Percentiles rank a stretch among this genome's conserved stretches.
Conservation (phyloP, 2,329 filamentous ascomycete species). For the Trichoderma brevicompactum region DNA sequence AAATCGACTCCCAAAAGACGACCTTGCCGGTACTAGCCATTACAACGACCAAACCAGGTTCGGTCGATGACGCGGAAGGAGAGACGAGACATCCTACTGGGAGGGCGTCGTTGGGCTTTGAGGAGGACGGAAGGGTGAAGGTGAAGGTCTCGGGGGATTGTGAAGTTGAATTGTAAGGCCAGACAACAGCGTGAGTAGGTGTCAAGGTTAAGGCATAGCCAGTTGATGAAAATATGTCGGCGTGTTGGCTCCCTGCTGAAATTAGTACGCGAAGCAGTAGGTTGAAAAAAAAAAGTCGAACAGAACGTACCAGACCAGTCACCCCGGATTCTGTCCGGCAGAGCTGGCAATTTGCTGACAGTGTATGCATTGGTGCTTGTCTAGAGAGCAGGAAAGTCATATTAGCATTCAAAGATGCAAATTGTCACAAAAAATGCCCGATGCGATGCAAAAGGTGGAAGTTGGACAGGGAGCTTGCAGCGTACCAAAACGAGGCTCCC, state of each 20-base stretch:
- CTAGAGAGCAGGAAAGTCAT: conserved; percentile 47
- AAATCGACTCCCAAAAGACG: conserved; percentile 94
- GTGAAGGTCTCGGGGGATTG: conserved; percentile 76
- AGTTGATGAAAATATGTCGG: conserved; percentile 65
- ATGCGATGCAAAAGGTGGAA: conserved; percentile 22
- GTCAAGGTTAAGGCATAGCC: conserved; percentile 82
- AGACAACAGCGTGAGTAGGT: conserved; percentile 80
- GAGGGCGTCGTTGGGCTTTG: conserved; percentile 70
- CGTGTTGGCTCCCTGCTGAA: conserved; percentile 63
- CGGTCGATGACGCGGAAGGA: conserved; percentile 74
- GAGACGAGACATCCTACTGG: conserved; percentile 84
- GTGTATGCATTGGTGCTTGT: conserved; percentile 84
- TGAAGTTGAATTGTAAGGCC: conserved; percentile 78
- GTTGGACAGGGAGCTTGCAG: conserved; percentile 28
- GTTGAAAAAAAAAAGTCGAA: background rate
- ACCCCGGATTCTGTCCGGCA: conserved; percentile 76
- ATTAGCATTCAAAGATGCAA: conserved; percentile 31
- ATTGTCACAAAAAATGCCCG: background rate
- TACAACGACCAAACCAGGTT: conserved; percentile 84
- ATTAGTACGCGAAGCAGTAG: conserved; percentile 30
- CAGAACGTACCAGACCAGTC: conserved; percentile 65
- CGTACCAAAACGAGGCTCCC: conserved; percentile 68
- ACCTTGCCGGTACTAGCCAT: conserved; percentile 84
- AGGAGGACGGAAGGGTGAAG: conserved; percentile 76
- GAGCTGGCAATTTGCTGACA: conserved; percentile 80